Evolutionary conservation across 371 early-diverging fungal species (phyloP).

Genomic region (Apophysomyces elegans): DNA sequence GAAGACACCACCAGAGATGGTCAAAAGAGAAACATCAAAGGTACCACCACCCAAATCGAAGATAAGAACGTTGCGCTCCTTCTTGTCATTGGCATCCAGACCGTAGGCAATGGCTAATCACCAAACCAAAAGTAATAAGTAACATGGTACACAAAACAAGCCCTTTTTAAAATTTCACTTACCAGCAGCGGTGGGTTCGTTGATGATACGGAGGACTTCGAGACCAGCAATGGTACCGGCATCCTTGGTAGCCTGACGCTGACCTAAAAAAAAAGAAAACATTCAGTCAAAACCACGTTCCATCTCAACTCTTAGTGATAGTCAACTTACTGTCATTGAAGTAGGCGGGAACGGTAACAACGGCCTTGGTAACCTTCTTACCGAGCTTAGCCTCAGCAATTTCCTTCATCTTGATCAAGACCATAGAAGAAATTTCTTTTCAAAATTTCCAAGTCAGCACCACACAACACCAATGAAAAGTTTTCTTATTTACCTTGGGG

Average conservation of each 20-base stretch:
- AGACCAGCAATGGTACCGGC: constrained; percentile 83
- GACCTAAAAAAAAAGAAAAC: constrained; percentile 29
- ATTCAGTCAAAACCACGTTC: neutral
- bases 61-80: constrained; percentile 83
- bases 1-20: constrained; percentile 88
- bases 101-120: constrained; percentile 87
- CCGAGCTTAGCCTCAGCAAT: constrained; percentile 87
- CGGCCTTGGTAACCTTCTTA: constrained; percentile 83
- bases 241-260: constrained; percentile 85
- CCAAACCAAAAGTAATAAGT: too few species aligned
- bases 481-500: constrained; percentile 88
- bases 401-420: constrained; percentile 92
- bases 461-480: constrained; percentile 83
- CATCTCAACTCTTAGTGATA: too few species aligned
- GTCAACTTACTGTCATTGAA: constrained; percentile 64
- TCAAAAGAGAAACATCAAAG: constrained; percentile 90
- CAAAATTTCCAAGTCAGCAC: constrained; percentile 9
- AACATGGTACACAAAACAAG: too few species aligned
- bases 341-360: constrained; percentile 76
- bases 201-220: constrained; percentile 82
- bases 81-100: constrained; percentile 73
- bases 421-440: constrained; percentile 81
- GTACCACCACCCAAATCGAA: constrained; percentile 98
- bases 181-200: constrained; percentile 95
- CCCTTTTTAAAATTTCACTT: neutral